Base-by-base conservation (phyloP, 257 asterid genomes). In the Solanum chmielewskii region DNA sequence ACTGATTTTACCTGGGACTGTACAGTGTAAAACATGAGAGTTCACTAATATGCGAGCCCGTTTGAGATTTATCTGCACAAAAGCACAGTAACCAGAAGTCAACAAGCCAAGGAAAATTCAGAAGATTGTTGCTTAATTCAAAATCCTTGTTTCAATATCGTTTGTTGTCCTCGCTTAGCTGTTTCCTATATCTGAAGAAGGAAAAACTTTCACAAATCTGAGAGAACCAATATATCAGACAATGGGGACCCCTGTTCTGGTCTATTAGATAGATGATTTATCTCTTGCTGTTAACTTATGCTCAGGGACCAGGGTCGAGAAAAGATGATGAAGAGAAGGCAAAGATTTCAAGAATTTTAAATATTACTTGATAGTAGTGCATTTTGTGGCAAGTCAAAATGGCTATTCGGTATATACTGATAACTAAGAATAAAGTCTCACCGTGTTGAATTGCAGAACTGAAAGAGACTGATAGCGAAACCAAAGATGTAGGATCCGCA, bases 1-100 rank as follows among this genome's bases (percentile, higher is more conserved):
- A 78, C 39, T 49, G 45, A 14, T 59, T n/a, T 90, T 91, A 94
- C 99, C 99, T 85, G 93, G 98, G 87, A 95, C 92, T 83, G 88
- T 88, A 84, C 88, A 74, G 91, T 85, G 88, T 88, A 88, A 83
- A 86, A 97, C 88, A 88, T 95, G 96, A 6, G 98, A 94, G 89
- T 93, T 92, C 88, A 93, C 99, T 85, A 97, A 89, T 92, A 97
- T 90, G 85, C 99, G 94, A 83, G 99, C 98, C 87, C 99, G 99
- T 91, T 97, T 97, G 87, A 95, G 95, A 90, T 97, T 97, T 92
- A 97, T 94, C 99, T 97, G 98, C 83, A 89, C 91, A 68, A 82
- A 90, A 91, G 85, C 83, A 81, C 44, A 86, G 74, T 75, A 86
- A 39, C 29, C 37, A 75, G 74, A 86, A 62, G 25, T 44, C 60